phyloP scores from a whole-genome alignment of 2,329 filamentous ascomycete genomes.

The Fusarium abutilonis region DNA sequence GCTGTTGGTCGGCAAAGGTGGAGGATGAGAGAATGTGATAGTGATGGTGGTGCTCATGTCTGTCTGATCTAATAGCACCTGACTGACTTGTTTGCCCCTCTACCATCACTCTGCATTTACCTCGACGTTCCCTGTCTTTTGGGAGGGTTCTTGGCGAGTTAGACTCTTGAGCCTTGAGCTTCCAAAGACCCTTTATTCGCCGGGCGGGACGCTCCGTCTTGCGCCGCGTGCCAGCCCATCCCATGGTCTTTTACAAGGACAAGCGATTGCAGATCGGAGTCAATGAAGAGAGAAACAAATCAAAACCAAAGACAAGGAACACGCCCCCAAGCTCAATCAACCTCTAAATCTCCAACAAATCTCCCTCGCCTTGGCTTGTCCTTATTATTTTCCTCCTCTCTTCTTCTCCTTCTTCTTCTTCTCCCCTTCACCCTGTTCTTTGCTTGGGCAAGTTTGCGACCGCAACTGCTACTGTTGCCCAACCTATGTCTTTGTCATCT shows the following conservation, averaged over 20 bases:
- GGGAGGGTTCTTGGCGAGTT: constrained; percentile 22
- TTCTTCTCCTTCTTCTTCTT: background rate
- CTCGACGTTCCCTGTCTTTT: constrained; percentile 8
- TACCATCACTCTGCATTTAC: constrained; percentile 30
- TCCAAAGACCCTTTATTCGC: constrained; percentile 34
- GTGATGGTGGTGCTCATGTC: constrained; percentile 28
- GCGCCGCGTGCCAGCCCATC: constrained; percentile 41
- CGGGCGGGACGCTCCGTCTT: constrained; percentile 39
- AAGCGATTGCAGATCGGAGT: constrained; percentile 37
- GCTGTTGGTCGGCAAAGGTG: constrained; percentile 1
- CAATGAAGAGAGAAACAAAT: constrained; percentile 36
- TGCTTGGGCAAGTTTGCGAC: constrained; percentile 10
- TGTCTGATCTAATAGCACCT: constrained; percentile 38
- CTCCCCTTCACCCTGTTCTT: constrained; percentile 6
- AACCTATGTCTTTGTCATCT: constrained; percentile 37
- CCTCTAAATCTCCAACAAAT: constrained; percentile 29
- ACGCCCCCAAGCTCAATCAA: constrained; percentile 22
- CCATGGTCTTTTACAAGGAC: constrained; percentile 33
- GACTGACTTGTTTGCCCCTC: constrained; percentile 25
- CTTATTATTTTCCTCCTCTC: constrained; percentile 7
- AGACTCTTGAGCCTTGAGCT: constrained; percentile 18
- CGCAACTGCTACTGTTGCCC: constrained; percentile 18
- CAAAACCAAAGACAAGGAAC: constrained; percentile 36
- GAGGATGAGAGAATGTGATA: constrained; percentile 33
- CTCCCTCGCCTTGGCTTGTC: constrained; percentile 23